Evolutionary conservation across 345 rosid genomes (phyloP).

Genomic region (Chamaenerion angustifolium): DNA sequence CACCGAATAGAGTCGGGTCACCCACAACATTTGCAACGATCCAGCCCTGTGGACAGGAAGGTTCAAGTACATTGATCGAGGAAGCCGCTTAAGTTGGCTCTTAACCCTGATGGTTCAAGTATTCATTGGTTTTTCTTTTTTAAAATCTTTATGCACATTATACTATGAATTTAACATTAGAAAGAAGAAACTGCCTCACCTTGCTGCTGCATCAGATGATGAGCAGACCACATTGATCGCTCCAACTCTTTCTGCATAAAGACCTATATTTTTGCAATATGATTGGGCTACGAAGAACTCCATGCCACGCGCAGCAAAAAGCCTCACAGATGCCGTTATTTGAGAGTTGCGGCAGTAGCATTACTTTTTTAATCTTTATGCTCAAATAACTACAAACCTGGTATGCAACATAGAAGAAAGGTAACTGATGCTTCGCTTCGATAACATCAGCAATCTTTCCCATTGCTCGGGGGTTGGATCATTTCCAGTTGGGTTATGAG

Average conservation of each 20-base stretch:
- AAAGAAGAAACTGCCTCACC: conserved; percentile 22
- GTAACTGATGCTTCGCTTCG: conserved; percentile 85
- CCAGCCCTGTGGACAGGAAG: conserved; percentile 92
- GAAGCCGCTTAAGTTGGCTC: conserved; percentile 94
- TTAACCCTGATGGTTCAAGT: conserved; percentile 49
- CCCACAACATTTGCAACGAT: conserved; percentile 88
- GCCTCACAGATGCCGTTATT: conserved; percentile 46
- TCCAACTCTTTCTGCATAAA: conserved; percentile 83
- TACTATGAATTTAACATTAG: background rate
- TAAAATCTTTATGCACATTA: too few species aligned
- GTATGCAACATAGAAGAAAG: conserved; percentile 95
- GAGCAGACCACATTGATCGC: conserved; percentile 86
- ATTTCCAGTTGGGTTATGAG: conserved; percentile 98
- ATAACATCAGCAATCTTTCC: conserved; percentile 81
- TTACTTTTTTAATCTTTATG: background rate
- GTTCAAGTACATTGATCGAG: conserved; percentile 94
- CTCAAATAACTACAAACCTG: conserved; percentile 64
- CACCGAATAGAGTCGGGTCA: conserved; percentile 59
- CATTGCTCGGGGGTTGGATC: conserved; percentile 95
- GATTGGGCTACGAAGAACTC: conserved; percentile 94
- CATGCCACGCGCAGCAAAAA: conserved; percentile 70
- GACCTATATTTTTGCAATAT: conserved; percentile 85
- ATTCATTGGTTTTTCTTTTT: too few species aligned
- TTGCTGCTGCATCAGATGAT: conserved; percentile 69
- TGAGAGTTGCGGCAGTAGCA: too few species aligned